Base-by-base conservation (phyloP, 2,329 filamentous ascomycete genomes). In the Paecilomyces formosus region DNA sequence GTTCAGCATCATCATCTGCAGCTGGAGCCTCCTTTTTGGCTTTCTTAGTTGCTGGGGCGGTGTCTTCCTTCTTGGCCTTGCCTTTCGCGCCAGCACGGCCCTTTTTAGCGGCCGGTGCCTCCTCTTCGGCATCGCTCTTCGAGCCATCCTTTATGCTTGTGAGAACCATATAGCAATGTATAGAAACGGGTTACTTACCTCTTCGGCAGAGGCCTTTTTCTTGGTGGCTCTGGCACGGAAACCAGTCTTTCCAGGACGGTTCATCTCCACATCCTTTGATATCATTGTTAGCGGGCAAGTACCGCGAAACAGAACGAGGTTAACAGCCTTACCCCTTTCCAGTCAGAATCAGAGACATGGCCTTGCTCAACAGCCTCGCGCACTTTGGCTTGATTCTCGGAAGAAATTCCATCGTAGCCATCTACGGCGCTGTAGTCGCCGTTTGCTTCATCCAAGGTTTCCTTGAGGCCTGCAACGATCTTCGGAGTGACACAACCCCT, bases 401-500 rank as follows among this genome's bases (percentile, higher is more conserved):
- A 76, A 39, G 86, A 76, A 2, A 96, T 75, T 62, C 94, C 90
- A 22, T 95, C 90, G 63, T 84, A 95, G 60, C 90, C 91, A 70
- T 96, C 90, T 58, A 97, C 79, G 60, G 83, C 75, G 52, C 89
- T 84, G 65, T 84, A 83, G 60, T 92, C 82, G 57, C 76, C 64
- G 21, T 75, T 76, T 5, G 76, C 77, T 5, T 69, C 66, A 2
- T 61, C 63, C 39, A 71, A 53, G 61, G 86, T 80, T 7, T 78
- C 72, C 5, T 86, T 80, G 60, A 86, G 82, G 54, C 89, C 87
- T 58, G 78, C 68, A 60, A 97, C 77, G 67, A 90, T 85, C 57
- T 82, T 80, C 22, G 92, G 92, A 15, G 91, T 96, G 35, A 92
- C 85, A 67, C 93, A 97, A 30, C 93, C 92, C 92, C 92, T 96